phyloP scores from a whole-genome alignment of 495 filamentous ascomycete species.

The Penicillium subrubescens region DNA sequence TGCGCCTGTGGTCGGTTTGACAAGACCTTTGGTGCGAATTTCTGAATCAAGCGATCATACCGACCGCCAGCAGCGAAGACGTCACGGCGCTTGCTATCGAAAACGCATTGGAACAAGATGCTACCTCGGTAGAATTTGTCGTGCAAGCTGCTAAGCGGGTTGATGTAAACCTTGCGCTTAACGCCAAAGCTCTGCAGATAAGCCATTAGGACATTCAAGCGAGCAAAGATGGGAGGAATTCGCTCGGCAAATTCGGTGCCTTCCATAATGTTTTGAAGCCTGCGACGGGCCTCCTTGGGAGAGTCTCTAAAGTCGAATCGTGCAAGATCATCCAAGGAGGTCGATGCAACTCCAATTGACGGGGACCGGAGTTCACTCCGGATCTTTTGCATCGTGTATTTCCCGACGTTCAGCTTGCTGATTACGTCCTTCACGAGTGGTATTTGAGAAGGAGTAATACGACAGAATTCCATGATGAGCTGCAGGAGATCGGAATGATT shows the following conservation, averaged over 20 bases:
- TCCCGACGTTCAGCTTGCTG: constrained; percentile 83
- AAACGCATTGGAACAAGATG: constrained; percentile 87
- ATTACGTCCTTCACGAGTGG: constrained; percentile 77
- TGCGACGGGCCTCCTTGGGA: constrained; percentile 70
- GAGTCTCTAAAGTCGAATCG: constrained; percentile 89
- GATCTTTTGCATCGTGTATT: constrained; percentile 83
- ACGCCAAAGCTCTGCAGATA: constrained; percentile 78
- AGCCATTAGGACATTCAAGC: constrained; percentile 71
- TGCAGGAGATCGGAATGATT: constrained; percentile 87
- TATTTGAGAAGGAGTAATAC: constrained; percentile 68
- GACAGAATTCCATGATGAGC: constrained; percentile 83
- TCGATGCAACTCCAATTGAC: constrained; percentile 78
- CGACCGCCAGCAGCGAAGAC: constrained; percentile 93
- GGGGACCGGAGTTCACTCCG: constrained; percentile 79
- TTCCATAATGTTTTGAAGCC: constrained; percentile 72
- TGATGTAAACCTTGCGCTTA: constrained; percentile 77
- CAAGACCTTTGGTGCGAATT: constrained; percentile 44
- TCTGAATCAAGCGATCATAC: constrained; percentile 80
- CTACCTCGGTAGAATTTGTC: constrained; percentile 90
- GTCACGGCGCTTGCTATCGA: constrained; percentile 79
- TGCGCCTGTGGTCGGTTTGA: constrained; percentile 53
- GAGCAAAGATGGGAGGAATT: constrained; percentile 72
- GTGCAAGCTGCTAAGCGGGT: constrained; percentile 84
- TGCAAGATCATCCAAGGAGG: constrained; percentile 86
- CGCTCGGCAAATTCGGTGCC: constrained; percentile 67